Percentiles rank a stretch among this genome's conserved stretches.
Conservation (phyloP, 257 asterid genomes). For the Ilex asprella region DNA sequence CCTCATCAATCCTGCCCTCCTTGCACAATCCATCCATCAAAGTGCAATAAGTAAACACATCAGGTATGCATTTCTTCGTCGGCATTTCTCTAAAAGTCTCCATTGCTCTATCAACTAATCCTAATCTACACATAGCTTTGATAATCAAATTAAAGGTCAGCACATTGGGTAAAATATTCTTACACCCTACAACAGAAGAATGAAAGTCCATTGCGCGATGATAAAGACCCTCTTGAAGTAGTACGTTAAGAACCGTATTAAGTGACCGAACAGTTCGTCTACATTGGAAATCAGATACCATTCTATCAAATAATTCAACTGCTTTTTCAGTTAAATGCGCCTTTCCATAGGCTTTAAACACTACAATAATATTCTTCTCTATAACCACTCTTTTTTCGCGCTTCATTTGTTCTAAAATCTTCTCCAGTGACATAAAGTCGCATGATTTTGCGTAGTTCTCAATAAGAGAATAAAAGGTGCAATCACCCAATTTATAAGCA, state of each 20-base stretch:
- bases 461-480: slow-evolving; percentile 72
- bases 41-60: slow-evolving; percentile 77
- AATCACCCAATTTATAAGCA: slow-evolving; percentile 70
- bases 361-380: slow-evolving; percentile 62
- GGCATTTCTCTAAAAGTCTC: slow-evolving; percentile 71
- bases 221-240: slow-evolving; percentile 54
- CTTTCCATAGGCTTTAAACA: slow-evolving; percentile 75
- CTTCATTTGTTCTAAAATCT: slow-evolving; percentile 61
- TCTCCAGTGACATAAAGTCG: slow-evolving; percentile 67
- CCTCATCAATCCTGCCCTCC: slow-evolving; percentile 73
- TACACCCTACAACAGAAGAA: slow-evolving; percentile 33
- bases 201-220: slow-evolving; percentile 57
- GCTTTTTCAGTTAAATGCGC: slow-evolving; percentile 58
- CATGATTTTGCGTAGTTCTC: slow-evolving; percentile 55
- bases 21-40: slow-evolving; percentile 97
- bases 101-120: slow-evolving; percentile 42
- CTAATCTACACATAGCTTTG: slow-evolving; percentile 62
- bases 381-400: slow-evolving; percentile 51
- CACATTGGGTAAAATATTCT: slow-evolving; percentile 45
- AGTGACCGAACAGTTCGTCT: slow-evolving; percentile 70
- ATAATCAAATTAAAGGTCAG: slow-evolving; percentile 75
- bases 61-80: slow-evolving; percentile 42
- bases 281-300: slow-evolving; percentile 73
- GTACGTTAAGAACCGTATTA: slow-evolving; percentile 76
- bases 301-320: slow-evolving; percentile 49